Percentiles rank a stretch among this genome's conserved stretches.
Evolutionary conservation across 345 rosid genomes (phyloP).

Genomic region (Triadica sebifera): DNA sequence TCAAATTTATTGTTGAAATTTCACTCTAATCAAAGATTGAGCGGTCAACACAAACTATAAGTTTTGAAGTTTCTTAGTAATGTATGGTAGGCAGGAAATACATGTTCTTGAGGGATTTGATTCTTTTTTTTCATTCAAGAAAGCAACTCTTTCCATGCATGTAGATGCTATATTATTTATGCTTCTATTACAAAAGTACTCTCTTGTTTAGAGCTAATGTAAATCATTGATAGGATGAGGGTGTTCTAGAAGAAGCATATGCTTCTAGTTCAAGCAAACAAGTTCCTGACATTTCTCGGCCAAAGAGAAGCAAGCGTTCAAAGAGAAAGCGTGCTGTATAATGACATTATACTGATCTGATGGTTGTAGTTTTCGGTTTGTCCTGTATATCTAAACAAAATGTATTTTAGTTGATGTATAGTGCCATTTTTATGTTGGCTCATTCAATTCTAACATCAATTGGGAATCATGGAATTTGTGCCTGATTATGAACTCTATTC

Average conservation of each 20-base stretch:
- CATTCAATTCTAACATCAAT: slow-evolving; percentile 25
- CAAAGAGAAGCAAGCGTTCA: slow-evolving; percentile 84
- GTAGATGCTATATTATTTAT: neutral
- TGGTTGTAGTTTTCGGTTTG: slow-evolving; percentile 44
- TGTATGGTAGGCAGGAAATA: neutral
- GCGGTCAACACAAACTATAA: neutral
- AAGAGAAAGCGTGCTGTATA: slow-evolving; percentile 80
- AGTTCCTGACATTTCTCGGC: slow-evolving; percentile 58
- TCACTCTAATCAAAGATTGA: slow-evolving; percentile 4
- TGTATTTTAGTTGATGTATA: slow-evolving; percentile 31
- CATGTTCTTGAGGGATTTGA: neutral
- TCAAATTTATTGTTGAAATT: neutral
- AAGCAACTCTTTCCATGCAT: neutral
- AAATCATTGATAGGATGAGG: slow-evolving; percentile 52
- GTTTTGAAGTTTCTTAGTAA: neutral
- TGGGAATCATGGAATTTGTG: slow-evolving; percentile 19
- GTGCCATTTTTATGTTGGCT: slow-evolving; percentile 45
- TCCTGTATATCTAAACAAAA: slow-evolving; percentile 33
- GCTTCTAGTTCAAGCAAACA: slow-evolving; percentile 58
- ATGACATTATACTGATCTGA: slow-evolving; percentile 15
- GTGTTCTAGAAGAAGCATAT: slow-evolving; percentile 66
- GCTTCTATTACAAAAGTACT: neutral
- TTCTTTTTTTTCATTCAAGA: neutral
- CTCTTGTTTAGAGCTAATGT: slow-evolving; percentile 13
- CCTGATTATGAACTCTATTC: slow-evolving; percentile 8